Evolutionary conservation across 2,329 filamentous ascomycete genomes (phyloP).

Genomic region (Xylariaceae sp.): DNA sequence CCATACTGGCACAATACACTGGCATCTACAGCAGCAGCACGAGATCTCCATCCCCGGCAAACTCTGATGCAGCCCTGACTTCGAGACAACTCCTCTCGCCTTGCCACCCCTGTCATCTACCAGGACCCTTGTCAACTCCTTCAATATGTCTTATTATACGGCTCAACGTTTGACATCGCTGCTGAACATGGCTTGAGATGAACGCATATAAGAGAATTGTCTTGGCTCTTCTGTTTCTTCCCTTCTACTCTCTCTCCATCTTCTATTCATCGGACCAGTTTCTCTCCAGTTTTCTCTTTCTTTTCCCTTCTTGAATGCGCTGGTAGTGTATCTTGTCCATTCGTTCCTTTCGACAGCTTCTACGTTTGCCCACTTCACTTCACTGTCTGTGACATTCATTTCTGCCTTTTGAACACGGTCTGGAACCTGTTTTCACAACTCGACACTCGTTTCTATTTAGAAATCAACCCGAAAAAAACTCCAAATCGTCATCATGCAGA

Average conservation of each 20-base stretch:
- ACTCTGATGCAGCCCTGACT: conserved; percentile 18
- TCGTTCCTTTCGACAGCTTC: conserved; percentile 41
- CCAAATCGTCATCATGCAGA: conserved; percentile 42
- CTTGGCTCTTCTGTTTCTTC: conserved; percentile 33
- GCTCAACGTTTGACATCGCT: conserved; percentile 17
- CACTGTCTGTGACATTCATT: conserved; percentile 44
- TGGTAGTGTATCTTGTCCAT: conserved; percentile 49
- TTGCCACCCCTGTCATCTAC: conserved; percentile 11
- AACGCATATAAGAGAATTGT: conserved; percentile 37
- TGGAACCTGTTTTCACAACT: conserved; percentile 44
- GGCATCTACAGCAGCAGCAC: no score
- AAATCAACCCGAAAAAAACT: no score
- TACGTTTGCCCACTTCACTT: conserved; percentile 32
- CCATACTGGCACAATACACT: neutral
- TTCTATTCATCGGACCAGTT: conserved; percentile 26
- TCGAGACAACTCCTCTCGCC: conserved; percentile 20
- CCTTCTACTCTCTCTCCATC: no score
- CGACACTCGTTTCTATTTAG: conserved; percentile 26
- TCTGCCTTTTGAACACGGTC: conserved; percentile 42
- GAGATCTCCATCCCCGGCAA: no score
- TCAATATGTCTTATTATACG: conserved; percentile 1
- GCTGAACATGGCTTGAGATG: conserved; percentile 1
- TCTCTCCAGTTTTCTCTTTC: conserved; percentile 28
- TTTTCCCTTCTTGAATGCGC: conserved; percentile 39
- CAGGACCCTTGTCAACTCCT: conserved; percentile 21